These are phyloP conservation scores for Alloteropsis angusta DNA, from an alignment of 202 grass and related monocot genomes.

Conservation along the genomic window DNA sequence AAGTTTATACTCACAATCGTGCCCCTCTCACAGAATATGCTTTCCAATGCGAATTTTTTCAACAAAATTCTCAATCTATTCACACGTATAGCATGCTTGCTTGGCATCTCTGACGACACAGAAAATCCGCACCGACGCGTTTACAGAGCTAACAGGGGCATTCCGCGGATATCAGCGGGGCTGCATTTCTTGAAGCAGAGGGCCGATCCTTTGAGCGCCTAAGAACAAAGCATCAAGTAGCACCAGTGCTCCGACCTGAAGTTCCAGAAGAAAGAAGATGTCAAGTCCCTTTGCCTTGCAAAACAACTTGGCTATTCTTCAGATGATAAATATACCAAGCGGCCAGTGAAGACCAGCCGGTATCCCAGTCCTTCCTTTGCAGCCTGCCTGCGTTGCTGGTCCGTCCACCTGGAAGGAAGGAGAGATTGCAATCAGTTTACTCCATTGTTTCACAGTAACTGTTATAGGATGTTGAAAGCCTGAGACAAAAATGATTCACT, in stretches of 20 bases:
- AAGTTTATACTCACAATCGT: too few species aligned
- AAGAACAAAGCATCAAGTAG: slow-evolving; percentile 67
- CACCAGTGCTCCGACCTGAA: slow-evolving; percentile 64
- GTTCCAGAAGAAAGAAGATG: slow-evolving; percentile 12
- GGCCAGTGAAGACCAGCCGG: slow-evolving; percentile 77
- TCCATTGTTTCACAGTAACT: not conserved
- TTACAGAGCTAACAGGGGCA: not conserved
- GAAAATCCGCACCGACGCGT: not conserved
- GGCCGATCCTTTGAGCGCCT: slow-evolving; percentile 73
- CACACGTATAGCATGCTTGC: not conserved
- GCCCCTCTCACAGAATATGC: too few species aligned
- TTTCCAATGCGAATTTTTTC: too few species aligned
- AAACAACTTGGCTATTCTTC: not conserved
- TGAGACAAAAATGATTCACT: not conserved
- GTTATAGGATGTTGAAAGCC: not conserved
- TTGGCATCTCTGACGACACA: not conserved
- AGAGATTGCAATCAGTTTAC: not conserved
- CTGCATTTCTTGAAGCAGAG: slow-evolving; percentile 61
- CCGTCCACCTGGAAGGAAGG: slow-evolving; percentile 62
- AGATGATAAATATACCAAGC: slow-evolving; percentile 55
- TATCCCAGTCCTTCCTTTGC: slow-evolving; percentile 74
- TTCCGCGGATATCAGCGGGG: not conserved
- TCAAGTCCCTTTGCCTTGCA: not conserved
- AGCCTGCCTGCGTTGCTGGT: slow-evolving; percentile 72
- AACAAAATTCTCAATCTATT: too few species aligned